phyloP scores from a whole-genome alignment of 1,139 yeast species.

The Candida dubliniensis region DNA sequence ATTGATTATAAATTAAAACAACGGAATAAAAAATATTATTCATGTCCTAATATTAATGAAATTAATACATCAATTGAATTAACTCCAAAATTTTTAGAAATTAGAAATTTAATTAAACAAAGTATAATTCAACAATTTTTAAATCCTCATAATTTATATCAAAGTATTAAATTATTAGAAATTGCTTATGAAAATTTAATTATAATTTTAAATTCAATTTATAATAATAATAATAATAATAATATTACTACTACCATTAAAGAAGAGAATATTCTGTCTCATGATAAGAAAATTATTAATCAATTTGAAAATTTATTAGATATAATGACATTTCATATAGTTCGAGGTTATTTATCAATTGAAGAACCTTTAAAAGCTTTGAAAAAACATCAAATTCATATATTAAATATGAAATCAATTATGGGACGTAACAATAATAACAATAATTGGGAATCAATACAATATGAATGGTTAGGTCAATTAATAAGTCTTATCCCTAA shows the following conservation, averaged over 20 bases:
- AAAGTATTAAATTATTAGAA: constrained; percentile 31
- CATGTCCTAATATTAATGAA: constrained; percentile 26
- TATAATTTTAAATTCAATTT: constrained; percentile 21
- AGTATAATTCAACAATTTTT: constrained; percentile 35
- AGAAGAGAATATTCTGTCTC: no score
- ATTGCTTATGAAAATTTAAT: constrained; percentile 35
- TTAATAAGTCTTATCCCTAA: constrained; percentile 48
- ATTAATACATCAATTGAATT: constrained; percentile 33
- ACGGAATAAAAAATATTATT: constrained; percentile 39
- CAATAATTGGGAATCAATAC: constrained; percentile 44
- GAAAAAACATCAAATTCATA: constrained; percentile 63
- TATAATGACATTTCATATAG: constrained; percentile 60
- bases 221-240: background rate
- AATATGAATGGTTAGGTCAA: constrained; percentile 57
- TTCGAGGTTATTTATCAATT: constrained; percentile 59
- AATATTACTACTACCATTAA: no score
- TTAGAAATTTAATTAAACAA: constrained; percentile 41
- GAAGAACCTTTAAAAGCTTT: constrained; percentile 61
- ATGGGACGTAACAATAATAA: constrained; percentile 13
- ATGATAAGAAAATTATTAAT: constrained; percentile 28
- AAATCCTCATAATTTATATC: constrained; percentile 37
- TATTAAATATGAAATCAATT: constrained; percentile 38
- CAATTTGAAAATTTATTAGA: constrained; percentile 55
- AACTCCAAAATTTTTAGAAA: constrained; percentile 41
- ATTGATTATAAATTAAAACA: constrained; percentile 37